These are phyloP conservation scores for Chenopodium formosanum DNA, from an alignment of 148 eudicot species.

Conservation along the genomic window DNA sequence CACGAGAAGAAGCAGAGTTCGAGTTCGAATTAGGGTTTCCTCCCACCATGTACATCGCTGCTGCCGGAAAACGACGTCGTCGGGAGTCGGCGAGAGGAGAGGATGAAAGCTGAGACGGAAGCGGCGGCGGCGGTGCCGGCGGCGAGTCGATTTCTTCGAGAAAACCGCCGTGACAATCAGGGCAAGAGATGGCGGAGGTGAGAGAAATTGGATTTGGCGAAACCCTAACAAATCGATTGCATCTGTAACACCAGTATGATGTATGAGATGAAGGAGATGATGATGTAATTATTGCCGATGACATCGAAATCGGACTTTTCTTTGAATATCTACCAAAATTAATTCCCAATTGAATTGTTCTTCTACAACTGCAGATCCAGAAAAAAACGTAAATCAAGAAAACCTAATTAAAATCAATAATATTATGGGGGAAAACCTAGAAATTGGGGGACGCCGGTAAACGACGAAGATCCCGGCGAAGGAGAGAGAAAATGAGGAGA, in stretches of 20 bases:
- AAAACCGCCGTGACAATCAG: slow-evolving; percentile 79
- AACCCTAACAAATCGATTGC: slow-evolving; percentile 72
- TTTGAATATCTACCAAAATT: not conserved
- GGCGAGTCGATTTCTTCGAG: slow-evolving; percentile 63
- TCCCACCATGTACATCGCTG: slow-evolving; percentile 49
- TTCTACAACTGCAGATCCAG: not conserved
- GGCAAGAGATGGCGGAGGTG: slow-evolving; percentile 45
- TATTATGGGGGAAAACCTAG: not conserved
- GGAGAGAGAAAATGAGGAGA: not conserved
- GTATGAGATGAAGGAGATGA: slow-evolving; percentile 28
- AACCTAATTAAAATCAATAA: not conserved
- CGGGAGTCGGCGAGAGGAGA: slow-evolving; percentile 38
- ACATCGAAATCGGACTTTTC: slow-evolving; percentile 12
- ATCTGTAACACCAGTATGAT: slow-evolving; percentile 91
- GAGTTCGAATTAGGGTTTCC: slow-evolving; percentile 35
- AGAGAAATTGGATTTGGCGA: not conserved
- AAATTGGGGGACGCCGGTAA: not conserved
- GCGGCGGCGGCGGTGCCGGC: slow-evolving; percentile 22
- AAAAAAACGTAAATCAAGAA: not conserved
- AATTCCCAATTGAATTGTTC: not conserved
- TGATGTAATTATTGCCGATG: slow-evolving; percentile 33
- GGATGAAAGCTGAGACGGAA: not conserved
- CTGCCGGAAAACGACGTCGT: slow-evolving; percentile 53
- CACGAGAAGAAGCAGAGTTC: slow-evolving; percentile 7
- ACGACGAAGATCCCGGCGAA: slow-evolving; percentile 10